A percentile compares a stretch with the other conserved stretches of the same genome.
These are phyloP conservation scores for Porcisia hertigi DNA, from an alignment of 208 protist species.

Conservation along the genomic window DNA sequence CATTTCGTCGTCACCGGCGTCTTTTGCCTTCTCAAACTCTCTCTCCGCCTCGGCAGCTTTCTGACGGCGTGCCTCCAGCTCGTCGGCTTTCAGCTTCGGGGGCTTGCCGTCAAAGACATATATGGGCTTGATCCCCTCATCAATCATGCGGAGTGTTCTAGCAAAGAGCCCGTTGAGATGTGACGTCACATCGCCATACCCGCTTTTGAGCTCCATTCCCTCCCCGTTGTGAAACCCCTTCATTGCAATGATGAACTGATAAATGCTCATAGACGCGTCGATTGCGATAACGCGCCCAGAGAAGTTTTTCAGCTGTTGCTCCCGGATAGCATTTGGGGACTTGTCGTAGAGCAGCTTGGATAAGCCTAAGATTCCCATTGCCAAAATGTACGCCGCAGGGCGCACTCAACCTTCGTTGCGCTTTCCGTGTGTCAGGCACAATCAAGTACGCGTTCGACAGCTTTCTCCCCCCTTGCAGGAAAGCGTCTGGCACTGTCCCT, in stretches of 20 bases:
- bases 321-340: slow-evolving; percentile 87
- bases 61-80: slow-evolving; percentile 93
- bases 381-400: background rate
- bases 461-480: background rate
- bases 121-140: slow-evolving; percentile 98
- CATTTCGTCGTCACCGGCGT: slow-evolving; percentile 87
- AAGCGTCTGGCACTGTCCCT: background rate
- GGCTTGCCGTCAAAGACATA: slow-evolving; percentile 99
- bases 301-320: slow-evolving; percentile 96
- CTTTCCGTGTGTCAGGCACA: background rate
- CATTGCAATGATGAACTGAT: slow-evolving; percentile 99
- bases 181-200: slow-evolving; percentile 96
- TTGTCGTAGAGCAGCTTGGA: slow-evolving; percentile 96
- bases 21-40: slow-evolving; percentile 89
- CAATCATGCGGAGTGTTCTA: slow-evolving; percentile 98
- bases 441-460: background rate
- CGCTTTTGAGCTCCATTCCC: slow-evolving; percentile 94
- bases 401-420: background rate
- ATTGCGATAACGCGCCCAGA: slow-evolving; percentile 99
- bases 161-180: slow-evolving; percentile 98
- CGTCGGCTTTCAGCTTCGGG: slow-evolving; percentile 95
- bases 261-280: slow-evolving; percentile 99
- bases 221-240: slow-evolving; percentile 89
- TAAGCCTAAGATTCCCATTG: slow-evolving; percentile 98
- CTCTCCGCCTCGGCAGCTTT: slow-evolving; percentile 92